Base-by-base conservation (phyloP, 2,329 filamentous ascomycete species). In the Aspergillus vadensis region DNA sequence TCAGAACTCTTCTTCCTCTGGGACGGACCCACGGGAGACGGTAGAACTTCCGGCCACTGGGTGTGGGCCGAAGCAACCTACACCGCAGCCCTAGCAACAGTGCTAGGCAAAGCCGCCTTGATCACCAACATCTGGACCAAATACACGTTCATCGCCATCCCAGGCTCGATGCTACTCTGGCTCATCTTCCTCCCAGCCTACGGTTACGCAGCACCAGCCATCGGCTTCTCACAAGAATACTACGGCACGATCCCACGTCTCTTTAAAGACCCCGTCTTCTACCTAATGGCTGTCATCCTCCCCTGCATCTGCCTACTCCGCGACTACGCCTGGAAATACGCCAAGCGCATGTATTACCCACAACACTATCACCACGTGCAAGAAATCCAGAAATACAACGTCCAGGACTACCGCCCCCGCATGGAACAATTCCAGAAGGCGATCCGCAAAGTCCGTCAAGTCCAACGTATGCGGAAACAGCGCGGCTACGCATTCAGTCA, bases 341-440 rank as follows among this genome's bases (percentile, higher is more conserved):
- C 87, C 63, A 97, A 97, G 83, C 86, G 95, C 66, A 97, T 99
- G 92, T 99, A 98, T 80, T 89, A 88, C 68, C 95, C 95, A 21
- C 91, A 97, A 79, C 88, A 91, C 47, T 99, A 99, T 73, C 95
- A 99, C 70, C 95, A 99, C 76, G 95, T 99, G 65, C 95, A 99
- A 78, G 95, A 99, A 81, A 99, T 99, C 69, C 95, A 99, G 78
- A 99, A 99, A 80, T 99, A 98, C 81, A 99, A 99, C 71, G 97
- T 99, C 62, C 95, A 99, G 80, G 95, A 99, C 80, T 99, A 99
- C 79, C 85, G 95, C 73, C 95, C 95, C 63, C 88, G 95, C 73
- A 99, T 99, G 95, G 95, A 99, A 74, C 95, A 99, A 79, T 99
- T 99, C 83, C 95, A 99, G 80, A 99, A 99, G 80, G 95, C 95